Base-by-base conservation (phyloP, 2,329 filamentous ascomycete genomes). In the Alternaria gansuensis region DNA sequence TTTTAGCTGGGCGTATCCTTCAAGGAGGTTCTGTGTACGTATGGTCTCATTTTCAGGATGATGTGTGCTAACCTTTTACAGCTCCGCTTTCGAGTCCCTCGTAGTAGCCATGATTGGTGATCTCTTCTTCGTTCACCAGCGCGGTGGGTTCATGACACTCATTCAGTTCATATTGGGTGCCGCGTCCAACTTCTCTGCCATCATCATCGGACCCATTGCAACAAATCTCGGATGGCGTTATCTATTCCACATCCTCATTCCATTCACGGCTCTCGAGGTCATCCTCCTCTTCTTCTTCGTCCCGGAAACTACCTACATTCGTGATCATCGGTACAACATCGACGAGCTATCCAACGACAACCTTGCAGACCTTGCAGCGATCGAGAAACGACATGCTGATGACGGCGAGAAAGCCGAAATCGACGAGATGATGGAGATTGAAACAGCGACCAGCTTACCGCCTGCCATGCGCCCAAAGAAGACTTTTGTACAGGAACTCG, bases 221-320 rank as follows among this genome's bases (percentile, higher is more conserved):
- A 67, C 62, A 2, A 73, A 75, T 17, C 70, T 77, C 6, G 75
- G 76, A 28, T 78, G 75, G 76, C 67, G 66, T 41, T 78, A 76
- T 57, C 79, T 82, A 0, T 81, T 83, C 62, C 77, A 81, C 36
- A 81, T 82, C 59, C 80, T 82, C 28, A 78, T 79, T 49, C 80
- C 82, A 33, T 77, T 83, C 58, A 79, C 81, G 14, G 81, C 79
- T 2, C 60, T 80, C 2, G 72, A 83, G 49, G 71, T 80, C 17
- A 62, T 82, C 13, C 68, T 81, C 3, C 77, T 83, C 17, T 70
- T 82, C 53, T 74, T 84, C 44, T 80, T 84, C 54, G 82, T 84
- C 3, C 82, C 82, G 0, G 83, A 85, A 65, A 84, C 83, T 14
- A 78, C 79, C 1, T 85, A 82, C 70, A 75, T 74, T 54, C 75